Percentiles rank a stretch among this genome's conserved stretches.
phyloP scores from a whole-genome alignment of 192 early-diverging fungal genomes.

The Linnemannia exigua region DNA sequence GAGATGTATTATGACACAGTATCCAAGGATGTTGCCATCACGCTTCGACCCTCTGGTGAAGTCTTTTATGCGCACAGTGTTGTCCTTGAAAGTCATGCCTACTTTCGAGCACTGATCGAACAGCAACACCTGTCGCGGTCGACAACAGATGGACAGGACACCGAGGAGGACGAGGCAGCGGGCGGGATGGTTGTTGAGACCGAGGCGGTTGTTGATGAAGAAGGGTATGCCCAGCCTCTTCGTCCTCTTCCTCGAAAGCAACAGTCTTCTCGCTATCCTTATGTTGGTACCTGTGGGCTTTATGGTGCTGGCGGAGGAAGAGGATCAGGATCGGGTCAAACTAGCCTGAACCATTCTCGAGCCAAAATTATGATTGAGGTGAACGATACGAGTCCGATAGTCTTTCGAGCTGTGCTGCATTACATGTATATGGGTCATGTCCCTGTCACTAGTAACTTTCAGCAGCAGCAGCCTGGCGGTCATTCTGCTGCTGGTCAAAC shows the following conservation, averaged over 20 bases:
- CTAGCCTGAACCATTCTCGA: not conserved
- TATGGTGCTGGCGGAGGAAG: not conserved
- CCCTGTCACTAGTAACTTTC: not conserved
- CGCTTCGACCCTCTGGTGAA: slow-evolving; percentile 19
- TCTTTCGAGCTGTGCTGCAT: slow-evolving; percentile 36
- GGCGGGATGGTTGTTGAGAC: not conserved
- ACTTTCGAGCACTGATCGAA: slow-evolving; percentile 24
- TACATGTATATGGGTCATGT: slow-evolving; percentile 55
- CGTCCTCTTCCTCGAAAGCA: not conserved
- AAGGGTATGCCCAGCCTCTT: slow-evolving; percentile 46
- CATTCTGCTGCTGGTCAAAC: not conserved
- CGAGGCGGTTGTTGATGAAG: slow-evolving; percentile 27
- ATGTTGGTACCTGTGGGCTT: not conserved
- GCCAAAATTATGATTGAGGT: slow-evolving; percentile 13
- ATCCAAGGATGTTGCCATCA: slow-evolving; percentile 44
- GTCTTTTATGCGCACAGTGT: slow-evolving; percentile 46
- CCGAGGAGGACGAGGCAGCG: not conserved
- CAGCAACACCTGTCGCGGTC: not conserved
- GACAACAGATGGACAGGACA: not conserved
- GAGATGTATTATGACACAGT: slow-evolving; percentile 40
- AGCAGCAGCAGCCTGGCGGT: not conserved
- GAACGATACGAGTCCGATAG: slow-evolving; percentile 5
- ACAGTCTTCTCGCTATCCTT: not conserved
- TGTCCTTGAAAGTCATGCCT: slow-evolving; percentile 35
- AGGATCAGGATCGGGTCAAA: not conserved